Evolutionary conservation across 2,329 filamentous ascomycete genomes (phyloP).

Genomic region (Fusarium illudens): DNA sequence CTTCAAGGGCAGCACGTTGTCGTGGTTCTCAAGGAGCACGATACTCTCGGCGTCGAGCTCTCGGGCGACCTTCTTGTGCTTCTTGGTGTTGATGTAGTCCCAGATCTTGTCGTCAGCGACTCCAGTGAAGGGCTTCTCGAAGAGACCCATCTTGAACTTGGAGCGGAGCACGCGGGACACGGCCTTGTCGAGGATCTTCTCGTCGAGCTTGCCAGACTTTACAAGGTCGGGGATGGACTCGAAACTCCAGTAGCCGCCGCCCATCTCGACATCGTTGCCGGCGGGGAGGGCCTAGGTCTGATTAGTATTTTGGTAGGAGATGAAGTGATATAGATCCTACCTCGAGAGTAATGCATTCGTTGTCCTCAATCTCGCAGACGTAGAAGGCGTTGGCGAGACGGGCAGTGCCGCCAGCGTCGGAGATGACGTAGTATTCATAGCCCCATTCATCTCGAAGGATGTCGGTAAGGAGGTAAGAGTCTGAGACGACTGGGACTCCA

Average conservation of each 20-base stretch:
- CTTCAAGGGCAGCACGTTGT: conserved; percentile 60
- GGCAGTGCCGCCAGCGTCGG: conserved; percentile 75
- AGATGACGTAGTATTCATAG: conserved; percentile 72
- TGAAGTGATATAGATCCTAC: conserved; percentile 41
- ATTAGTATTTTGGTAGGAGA: background rate
- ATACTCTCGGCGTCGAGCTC: conserved; percentile 72
- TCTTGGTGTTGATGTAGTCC: conserved; percentile 68
- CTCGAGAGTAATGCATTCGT: conserved; percentile 69
- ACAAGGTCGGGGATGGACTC: conserved; percentile 72
- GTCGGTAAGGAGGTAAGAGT: conserved; percentile 71
- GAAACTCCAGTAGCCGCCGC: conserved; percentile 76
- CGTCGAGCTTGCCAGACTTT: conserved; percentile 66
- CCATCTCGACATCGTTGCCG: conserved; percentile 80
- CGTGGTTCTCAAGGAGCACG: conserved; percentile 67
- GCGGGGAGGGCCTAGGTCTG: conserved; percentile 63
- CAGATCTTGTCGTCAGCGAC: conserved; percentile 63
- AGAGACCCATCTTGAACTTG: conserved; percentile 76
- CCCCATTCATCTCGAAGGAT: conserved; percentile 78
- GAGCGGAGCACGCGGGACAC: conserved; percentile 71
- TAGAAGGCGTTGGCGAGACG: conserved; percentile 70
- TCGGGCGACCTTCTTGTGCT: conserved; percentile 65
- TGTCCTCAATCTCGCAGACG: conserved; percentile 69
- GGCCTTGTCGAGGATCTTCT: conserved; percentile 69
- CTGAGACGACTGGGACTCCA: conserved; percentile 72
- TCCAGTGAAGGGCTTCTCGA: conserved; percentile 73